phyloP scores from a whole-genome alignment of 495 filamentous ascomycete genomes.

The Aspergillus indologenus region DNA sequence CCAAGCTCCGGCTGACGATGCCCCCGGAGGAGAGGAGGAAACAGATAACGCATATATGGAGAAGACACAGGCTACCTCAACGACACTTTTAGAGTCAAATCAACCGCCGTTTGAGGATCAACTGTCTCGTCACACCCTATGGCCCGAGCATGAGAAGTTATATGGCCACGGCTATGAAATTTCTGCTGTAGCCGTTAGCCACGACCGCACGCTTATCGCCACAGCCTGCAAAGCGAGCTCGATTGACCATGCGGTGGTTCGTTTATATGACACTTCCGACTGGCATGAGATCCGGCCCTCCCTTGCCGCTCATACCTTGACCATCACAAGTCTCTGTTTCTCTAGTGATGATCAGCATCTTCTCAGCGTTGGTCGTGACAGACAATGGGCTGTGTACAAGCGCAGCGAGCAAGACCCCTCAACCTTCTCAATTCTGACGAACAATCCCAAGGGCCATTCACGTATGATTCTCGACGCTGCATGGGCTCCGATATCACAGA shows the following conservation, averaged over 20 bases:
- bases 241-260: slow-evolving; percentile 89
- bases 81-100: slow-evolving; percentile 39
- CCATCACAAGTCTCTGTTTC: slow-evolving; percentile 77
- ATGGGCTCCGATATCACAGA: slow-evolving; percentile 61
- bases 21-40: slow-evolving; percentile 49
- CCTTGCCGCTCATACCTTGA: slow-evolving; percentile 76
- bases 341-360: slow-evolving; percentile 68
- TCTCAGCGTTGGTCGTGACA: slow-evolving; percentile 85
- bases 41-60: slow-evolving; percentile 28
- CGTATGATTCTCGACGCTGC: slow-evolving; percentile 84
- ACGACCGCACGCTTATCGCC: slow-evolving; percentile 71
- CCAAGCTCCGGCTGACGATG: slow-evolving; percentile 70
- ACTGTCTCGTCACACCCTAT: slow-evolving; percentile 84
- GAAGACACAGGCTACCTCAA: slow-evolving; percentile 22
- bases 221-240: slow-evolving; percentile 94
- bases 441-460: slow-evolving; percentile 80
- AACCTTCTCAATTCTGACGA: slow-evolving; percentile 52
- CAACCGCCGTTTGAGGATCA: slow-evolving; percentile 87
- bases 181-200: slow-evolving; percentile 77
- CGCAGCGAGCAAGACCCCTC: slow-evolving; percentile 37
- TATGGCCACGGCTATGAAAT: slow-evolving; percentile 99
- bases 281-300: slow-evolving; percentile 89
- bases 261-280: slow-evolving; percentile 76
- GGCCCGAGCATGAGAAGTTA: slow-evolving; percentile 94
- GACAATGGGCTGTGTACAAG: slow-evolving; percentile 82